Percentiles rank a stretch among this genome's conserved stretches.
Conservation (phyloP, 108 stramenopile genomes). For the Heterococcus sp. region DNA sequence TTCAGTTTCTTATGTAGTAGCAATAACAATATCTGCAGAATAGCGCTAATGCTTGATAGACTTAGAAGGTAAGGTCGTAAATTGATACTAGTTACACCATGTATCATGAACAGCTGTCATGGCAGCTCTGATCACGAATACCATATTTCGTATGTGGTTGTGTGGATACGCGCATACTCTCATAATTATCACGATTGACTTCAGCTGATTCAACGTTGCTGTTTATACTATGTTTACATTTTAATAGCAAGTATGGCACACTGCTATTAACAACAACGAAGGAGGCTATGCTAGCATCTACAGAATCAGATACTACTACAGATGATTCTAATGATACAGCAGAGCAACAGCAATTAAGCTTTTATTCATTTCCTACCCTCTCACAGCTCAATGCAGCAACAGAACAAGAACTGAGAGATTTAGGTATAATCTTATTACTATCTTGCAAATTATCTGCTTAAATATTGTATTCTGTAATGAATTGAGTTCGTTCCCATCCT, state of each 20-base stretch:
- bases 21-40: slow-evolving; percentile 98
- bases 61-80: slow-evolving; percentile 54
- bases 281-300: not conserved
- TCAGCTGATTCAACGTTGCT: not conserved
- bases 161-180: too few species aligned
- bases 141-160: not conserved
- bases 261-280: not conserved
- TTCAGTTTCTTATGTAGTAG: slow-evolving; percentile 92
- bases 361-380: slow-evolving; percentile 26
- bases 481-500: too few species aligned
- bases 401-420: slow-evolving; percentile 13
- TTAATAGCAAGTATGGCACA: not conserved
- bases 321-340: not conserved
- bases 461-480: too few species aligned
- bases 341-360: not conserved
- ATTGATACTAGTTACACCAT: not conserved
- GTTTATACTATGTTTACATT: not conserved
- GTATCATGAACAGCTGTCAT: not conserved
- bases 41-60: slow-evolving; percentile 77
- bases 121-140: not conserved
- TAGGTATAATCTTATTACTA: too few species aligned
- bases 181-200: not conserved
- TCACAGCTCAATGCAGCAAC: slow-evolving; percentile 9
- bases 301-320: not conserved
- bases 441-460: too few species aligned